Conservation (phyloP, 306 rosid genomes). For the Parietaria judaica region DNA sequence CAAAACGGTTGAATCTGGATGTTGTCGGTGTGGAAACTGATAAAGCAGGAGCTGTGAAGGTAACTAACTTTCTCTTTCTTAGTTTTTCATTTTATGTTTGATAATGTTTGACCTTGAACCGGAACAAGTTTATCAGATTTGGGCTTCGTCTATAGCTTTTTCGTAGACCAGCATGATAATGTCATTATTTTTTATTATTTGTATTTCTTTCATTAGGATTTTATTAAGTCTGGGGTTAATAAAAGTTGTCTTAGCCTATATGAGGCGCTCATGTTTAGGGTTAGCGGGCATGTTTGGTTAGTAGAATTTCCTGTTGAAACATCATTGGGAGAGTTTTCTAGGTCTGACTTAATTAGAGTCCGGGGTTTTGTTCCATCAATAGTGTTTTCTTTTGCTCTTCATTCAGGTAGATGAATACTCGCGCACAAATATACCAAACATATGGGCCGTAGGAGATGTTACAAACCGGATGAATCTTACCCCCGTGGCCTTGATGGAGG, state of each 20-base stretch:
- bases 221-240: no score
- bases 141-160: background rate
- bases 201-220: no score
- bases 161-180: background rate
- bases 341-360: no score
- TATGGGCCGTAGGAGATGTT: slow-evolving; percentile 98
- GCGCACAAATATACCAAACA: slow-evolving; percentile 59
- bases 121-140: slow-evolving; percentile 1
- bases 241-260: no score
- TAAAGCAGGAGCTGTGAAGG: slow-evolving; percentile 68
- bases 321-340: no score
- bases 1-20: slow-evolving; percentile 85
- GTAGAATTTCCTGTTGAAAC: no score
- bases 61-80: slow-evolving; percentile 18
- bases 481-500: slow-evolving; percentile 95
- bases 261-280: no score
- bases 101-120: slow-evolving; percentile 1
- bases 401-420: slow-evolving; percentile 79
- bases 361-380: no score
- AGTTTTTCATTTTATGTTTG: slow-evolving; percentile 15
- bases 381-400: slow-evolving; percentile 1
- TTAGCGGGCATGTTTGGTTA: no score
- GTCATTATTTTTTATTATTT: no score
- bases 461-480: slow-evolving; percentile 85
- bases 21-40: slow-evolving; percentile 78